Percentiles rank a stretch among this genome's conserved stretches.
Evolutionary conservation across 257 asterid species (phyloP).

Genomic region (Euphrasia confusa): DNA sequence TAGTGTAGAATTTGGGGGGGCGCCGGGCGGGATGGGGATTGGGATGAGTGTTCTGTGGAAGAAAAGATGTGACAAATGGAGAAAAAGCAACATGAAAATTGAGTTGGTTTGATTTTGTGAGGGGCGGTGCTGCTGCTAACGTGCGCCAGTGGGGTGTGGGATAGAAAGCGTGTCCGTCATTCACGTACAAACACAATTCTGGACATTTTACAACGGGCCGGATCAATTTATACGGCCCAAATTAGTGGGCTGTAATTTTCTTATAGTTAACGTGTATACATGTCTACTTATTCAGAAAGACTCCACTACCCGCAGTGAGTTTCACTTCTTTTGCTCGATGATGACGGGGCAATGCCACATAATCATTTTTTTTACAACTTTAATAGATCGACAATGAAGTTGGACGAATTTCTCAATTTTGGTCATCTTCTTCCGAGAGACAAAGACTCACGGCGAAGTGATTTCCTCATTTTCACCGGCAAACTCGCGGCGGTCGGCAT

Average conservation of each 20-base stretch:
- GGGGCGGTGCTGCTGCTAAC: slow-evolving; percentile 36
- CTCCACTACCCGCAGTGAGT: too few relatives aligned
- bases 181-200: background rate
- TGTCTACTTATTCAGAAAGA: too few relatives aligned
- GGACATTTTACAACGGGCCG: background rate
- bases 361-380: too few relatives aligned
- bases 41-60: slow-evolving; percentile 34
- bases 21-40: background rate
- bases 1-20: slow-evolving; percentile 29
- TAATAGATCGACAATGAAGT: too few relatives aligned
- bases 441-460: too few relatives aligned
- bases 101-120: slow-evolving; percentile 20
- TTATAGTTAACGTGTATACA: too few relatives aligned
- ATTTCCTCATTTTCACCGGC: too few relatives aligned
- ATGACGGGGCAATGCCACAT: too few relatives aligned
- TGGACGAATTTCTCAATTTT: too few relatives aligned
- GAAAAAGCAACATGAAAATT: slow-evolving; percentile 21
- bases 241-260: background rate
- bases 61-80: slow-evolving; percentile 21
- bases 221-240: slow-evolving; percentile 11
- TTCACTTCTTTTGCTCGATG: too few relatives aligned
- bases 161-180: slow-evolving; percentile 15
- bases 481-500: too few relatives aligned
- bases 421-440: too few relatives aligned
- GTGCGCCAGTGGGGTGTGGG: slow-evolving; percentile 34